Evolutionary conservation across 2,329 filamentous ascomycete species (phyloP), one percentile per base, ranked within the genome.

Genomic region (Ambrosiella cleistominuta): DNA sequence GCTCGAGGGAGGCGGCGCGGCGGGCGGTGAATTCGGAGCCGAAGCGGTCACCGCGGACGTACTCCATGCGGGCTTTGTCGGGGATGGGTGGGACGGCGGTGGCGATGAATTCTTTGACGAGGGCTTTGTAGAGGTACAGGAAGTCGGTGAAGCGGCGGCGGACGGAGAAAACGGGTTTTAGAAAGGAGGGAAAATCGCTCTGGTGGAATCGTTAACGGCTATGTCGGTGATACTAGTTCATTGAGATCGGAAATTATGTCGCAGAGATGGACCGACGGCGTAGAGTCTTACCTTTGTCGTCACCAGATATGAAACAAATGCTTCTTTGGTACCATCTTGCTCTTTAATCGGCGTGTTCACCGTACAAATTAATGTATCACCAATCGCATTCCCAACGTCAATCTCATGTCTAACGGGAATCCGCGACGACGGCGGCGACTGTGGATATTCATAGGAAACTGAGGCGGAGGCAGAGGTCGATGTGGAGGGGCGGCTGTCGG

Each of bases 11-110:
- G 74, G 90, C 86, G 55, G 88, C 89, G 64, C 93, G 82, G 39
- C 93, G 83, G 51, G 82, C 77, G 39, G 89, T 98, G 69, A 98
- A 98, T 71, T 97, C 93, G 54, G 84, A 72, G 7, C 90, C 89
- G 70, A 98, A 98, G 62, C 93, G 85, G 73, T 97, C 91, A 64
- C 93, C 93, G 40, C 90, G 86, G 56, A 97, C 93, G 68, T 97
- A 97, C 67, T 95, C 89, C 87, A 98, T 95, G 72, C 94, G 94
- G 75, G 97, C 91, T 76, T 97, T 98, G 72, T 97, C 93, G 57
- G 93, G 93, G 57, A 98, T 76, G 52, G 93, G 93, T 37, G 93
- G 93, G 2, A 98, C 88, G 53, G 93, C 93, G 70, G 86, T 88
- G 72, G 88, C 87, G 61, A 89, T 88, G 66, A 88, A 97, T 69